A percentile compares a stretch with the other conserved stretches of the same genome.
These are phyloP conservation scores for Alloascoidea hylecoeti DNA, from an alignment of 805 yeast species.

Conservation along the genomic window DNA sequence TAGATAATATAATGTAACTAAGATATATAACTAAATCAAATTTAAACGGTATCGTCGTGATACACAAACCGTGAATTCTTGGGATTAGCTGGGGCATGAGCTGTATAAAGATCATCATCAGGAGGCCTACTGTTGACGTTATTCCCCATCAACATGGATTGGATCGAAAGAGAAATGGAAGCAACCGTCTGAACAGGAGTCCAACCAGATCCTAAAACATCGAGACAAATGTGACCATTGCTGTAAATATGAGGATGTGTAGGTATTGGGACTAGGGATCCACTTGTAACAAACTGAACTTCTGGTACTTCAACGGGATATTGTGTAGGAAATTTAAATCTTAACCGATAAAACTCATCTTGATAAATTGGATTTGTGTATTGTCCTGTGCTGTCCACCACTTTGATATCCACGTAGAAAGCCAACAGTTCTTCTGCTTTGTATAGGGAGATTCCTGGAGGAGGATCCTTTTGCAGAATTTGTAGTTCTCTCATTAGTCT, in stretches of 20 bases:
- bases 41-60: conserved; percentile 39
- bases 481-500: background rate
- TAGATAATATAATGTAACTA: no score
- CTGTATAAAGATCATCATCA: conserved; percentile 35
- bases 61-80: conserved; percentile 31
- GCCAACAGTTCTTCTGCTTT: conserved; percentile 18
- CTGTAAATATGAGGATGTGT: conserved; percentile 64
- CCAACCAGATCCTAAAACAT: conserved; percentile 54
- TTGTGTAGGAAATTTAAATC: conserved; percentile 24
- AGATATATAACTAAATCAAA: no score
- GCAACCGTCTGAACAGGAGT: conserved; percentile 39
- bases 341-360: conserved; percentile 24
- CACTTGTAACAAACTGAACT: conserved; percentile 31
- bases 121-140: conserved; percentile 32
- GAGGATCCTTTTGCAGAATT: background rate
- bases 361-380: conserved; percentile 19
- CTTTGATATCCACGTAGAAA: conserved; percentile 24
- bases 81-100: conserved; percentile 45
- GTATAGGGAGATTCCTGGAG: conserved; percentile 1
- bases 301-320: conserved; percentile 51
- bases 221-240: conserved; percentile 68
- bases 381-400: conserved; percentile 16
- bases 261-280: conserved; percentile 37
- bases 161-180: conserved; percentile 33
- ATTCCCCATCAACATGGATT: conserved; percentile 48